A percentile compares a stretch with the other conserved stretches of the same genome.
These are phyloP conservation scores for Euphorbia peplus DNA, from an alignment of 345 rosid species.

Conservation along the genomic window DNA sequence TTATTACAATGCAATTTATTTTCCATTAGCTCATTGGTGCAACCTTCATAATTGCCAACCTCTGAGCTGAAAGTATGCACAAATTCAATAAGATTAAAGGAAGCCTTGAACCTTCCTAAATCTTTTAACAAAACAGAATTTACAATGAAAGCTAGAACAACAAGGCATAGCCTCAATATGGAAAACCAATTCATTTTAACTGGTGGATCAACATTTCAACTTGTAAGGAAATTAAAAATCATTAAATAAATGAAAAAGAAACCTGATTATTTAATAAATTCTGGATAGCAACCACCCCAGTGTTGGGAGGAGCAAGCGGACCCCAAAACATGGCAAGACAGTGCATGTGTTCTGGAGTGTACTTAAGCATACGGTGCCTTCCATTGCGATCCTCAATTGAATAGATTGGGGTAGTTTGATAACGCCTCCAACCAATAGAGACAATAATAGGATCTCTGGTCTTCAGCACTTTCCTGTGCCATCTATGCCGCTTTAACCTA, in stretches of 20 bases:
- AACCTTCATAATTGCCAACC: background rate
- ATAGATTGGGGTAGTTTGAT: conserved; percentile 79
- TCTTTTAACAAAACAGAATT: background rate
- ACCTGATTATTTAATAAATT: conserved; percentile 80
- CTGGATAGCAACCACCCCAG: conserved; percentile 87
- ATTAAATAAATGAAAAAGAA: conserved; percentile 11
- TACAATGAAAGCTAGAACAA: background rate
- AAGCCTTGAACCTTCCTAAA: background rate
- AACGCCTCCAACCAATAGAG: conserved; percentile 95
- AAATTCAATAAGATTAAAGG: background rate
- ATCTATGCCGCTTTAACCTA: conserved; percentile 81
- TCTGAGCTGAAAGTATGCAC: background rate
- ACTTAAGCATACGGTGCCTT: conserved; percentile 92
- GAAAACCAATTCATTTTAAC: background rate
- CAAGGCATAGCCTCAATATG: background rate
- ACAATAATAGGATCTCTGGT: conserved; percentile 87
- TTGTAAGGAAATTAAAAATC: background rate
- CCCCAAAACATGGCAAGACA: conserved; percentile 98
- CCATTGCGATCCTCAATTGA: conserved; percentile 83
- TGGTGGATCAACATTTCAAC: background rate
- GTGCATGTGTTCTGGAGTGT: conserved; percentile 94
- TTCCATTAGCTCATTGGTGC: no score
- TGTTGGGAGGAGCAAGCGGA: conserved; percentile 90
- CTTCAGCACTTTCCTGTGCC: conserved; percentile 88
- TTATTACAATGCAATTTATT: no score